Evolutionary conservation across 2,329 filamentous ascomycete genomes (phyloP), one percentile per base, ranked within the genome.

Genomic region (Monilinia polystroma): DNA sequence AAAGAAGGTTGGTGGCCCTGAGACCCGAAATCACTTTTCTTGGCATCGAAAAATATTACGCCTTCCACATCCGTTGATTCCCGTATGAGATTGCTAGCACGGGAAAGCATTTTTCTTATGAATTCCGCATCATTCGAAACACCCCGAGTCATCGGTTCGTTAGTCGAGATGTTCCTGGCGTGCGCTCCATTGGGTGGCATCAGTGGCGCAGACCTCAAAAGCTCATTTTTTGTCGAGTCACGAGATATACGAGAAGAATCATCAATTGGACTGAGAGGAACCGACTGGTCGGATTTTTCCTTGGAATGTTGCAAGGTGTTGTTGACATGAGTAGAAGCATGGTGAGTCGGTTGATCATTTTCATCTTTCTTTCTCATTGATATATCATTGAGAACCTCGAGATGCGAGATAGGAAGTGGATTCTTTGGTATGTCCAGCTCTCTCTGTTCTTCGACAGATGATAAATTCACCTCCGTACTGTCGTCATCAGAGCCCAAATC

Each of bases 1-100:
- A 26, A 45, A 5, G 62, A 45, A 18, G 52, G 47, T n/a, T 35
- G 23, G 10, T 38, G 58, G 23, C 45, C 58, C 1, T 14, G 58
- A 10, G 26, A 56, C 12, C 66, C 63, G 16, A 68, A 68, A 16
- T 43, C 16, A 8, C 66, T 57, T 45, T 59, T 41, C 23, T 43
- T 49, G 26, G 73, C 72, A 68, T 75, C 73, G 16, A 75, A 71
- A 55, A 75, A 75, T 8, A 74, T 67, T 18, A 69, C 68, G 1
- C 74, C 73, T 63, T 74, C 73, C 23, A 75, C 69, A 20, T 71
- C 69, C 43, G 73, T 70, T 4, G 70, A 68, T 59, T 75, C 73
- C 20, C 73, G 67, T 20, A 75, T 70, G n/a, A 75, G 56, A 58
- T 75, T 75, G 18, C 70, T 72, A 8, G 74, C 74, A 8, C 73